Percentiles rank a stretch among this genome's conserved stretches.
Evolutionary conservation across 371 early-diverging fungal genomes (phyloP).

Genomic region (Blastocladiella emersonii): DNA sequence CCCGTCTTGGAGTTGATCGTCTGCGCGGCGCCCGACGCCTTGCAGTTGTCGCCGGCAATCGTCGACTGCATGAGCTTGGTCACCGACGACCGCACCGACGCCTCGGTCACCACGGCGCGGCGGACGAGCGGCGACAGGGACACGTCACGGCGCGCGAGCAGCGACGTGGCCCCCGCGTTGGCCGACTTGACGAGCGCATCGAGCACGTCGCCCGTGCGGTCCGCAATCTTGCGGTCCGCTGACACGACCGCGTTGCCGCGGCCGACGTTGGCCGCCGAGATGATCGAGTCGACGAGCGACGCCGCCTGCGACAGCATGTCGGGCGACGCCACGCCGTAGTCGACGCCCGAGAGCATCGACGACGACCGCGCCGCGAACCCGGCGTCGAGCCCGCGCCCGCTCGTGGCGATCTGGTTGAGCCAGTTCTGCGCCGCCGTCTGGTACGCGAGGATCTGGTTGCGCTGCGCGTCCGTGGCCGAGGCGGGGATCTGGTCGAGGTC

Average conservation of each 20-base stretch:
- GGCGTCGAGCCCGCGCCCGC: not conserved
- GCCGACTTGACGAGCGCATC: too few relatives aligned
- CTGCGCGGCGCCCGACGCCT: too few relatives aligned
- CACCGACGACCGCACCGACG: too few relatives aligned
- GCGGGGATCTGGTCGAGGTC: not conserved
- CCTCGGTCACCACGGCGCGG: too few relatives aligned
- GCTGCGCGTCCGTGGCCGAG: not conserved
- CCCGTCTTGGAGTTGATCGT: too few relatives aligned
- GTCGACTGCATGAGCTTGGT: too few relatives aligned
- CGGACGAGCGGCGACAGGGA: too few relatives aligned
- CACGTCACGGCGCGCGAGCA: too few relatives aligned
- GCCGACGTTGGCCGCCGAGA: not conserved
- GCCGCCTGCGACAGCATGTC: not conserved
- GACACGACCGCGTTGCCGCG: not conserved
- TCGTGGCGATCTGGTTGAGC: not conserved
- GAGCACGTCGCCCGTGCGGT: too few relatives aligned
- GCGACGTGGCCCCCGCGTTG: too few relatives aligned
- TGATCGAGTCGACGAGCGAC: not conserved
- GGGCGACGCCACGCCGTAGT: not conserved
- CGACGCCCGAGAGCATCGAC: not conserved
- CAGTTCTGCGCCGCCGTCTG: not conserved
- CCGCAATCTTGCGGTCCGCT: too few relatives aligned
- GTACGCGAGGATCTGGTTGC: not conserved
- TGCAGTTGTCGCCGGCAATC: too few relatives aligned
- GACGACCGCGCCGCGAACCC: not conserved